Conservation (phyloP, 805 yeast species). For the Lipomyces anomalus region DNA sequence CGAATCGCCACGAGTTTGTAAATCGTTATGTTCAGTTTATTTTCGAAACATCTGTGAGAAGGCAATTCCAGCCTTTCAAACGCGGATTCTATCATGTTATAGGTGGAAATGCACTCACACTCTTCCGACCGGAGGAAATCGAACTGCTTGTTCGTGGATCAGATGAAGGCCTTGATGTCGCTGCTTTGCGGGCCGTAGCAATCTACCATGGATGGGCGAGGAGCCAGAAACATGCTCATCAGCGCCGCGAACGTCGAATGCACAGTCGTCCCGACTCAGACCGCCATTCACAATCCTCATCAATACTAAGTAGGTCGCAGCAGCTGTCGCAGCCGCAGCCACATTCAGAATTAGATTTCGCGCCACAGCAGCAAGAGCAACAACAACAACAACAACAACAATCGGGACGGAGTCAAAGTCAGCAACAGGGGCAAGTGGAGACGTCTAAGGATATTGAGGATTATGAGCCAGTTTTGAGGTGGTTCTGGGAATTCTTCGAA, state of each 20-base stretch:
- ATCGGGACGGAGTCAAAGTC: neutral
- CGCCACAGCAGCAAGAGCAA: too few relatives aligned
- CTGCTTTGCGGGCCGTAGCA: slow-evolving; percentile 62
- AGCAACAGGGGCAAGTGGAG: too few relatives aligned
- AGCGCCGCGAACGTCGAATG: neutral
- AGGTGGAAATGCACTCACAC: slow-evolving; percentile 71
- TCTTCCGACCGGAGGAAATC: slow-evolving; percentile 78
- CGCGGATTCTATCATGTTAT: slow-evolving; percentile 71
- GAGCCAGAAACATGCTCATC: slow-evolving; percentile 26
- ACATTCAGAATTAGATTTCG: neutral
- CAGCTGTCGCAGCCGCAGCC: neutral
- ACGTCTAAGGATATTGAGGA: slow-evolving; percentile 27
- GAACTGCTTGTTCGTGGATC: slow-evolving; percentile 74
- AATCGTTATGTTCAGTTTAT: slow-evolving; percentile 56
- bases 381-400: neutral
- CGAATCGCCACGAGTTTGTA: slow-evolving; percentile 57
- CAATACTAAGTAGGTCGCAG: neutral
- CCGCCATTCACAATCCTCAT: too few relatives aligned
- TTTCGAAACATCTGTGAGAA: slow-evolving; percentile 48
- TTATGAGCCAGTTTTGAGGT: slow-evolving; percentile 44
- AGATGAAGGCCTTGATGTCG: slow-evolving; percentile 62
- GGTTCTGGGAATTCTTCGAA: slow-evolving; percentile 87
- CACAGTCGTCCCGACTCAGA: neutral
- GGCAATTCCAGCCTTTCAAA: slow-evolving; percentile 53
- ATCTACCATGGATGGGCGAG: slow-evolving; percentile 65